Conservation (phyloP, 345 rosid genomes). For the Cochlearia excelsa region DNA sequence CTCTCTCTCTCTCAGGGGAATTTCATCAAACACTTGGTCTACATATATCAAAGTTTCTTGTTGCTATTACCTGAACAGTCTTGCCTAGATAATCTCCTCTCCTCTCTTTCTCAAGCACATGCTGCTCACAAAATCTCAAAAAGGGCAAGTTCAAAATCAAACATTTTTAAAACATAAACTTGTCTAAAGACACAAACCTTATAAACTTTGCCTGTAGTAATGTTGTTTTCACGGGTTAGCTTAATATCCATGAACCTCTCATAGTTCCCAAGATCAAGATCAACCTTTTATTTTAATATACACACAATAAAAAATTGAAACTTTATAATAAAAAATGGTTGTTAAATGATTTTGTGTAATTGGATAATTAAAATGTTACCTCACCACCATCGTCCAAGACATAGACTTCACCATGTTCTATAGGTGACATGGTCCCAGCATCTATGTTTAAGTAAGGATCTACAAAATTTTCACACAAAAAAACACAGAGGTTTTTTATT, state of each 20-base stretch:
- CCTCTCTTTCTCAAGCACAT: slow-evolving; percentile 87
- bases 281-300: slow-evolving; percentile 56
- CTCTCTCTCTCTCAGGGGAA: not conserved
- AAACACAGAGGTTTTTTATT: too few species aligned
- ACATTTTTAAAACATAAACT: slow-evolving; percentile 2
- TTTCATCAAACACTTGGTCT: slow-evolving; percentile 16
- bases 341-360: not conserved
- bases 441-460: slow-evolving; percentile 91
- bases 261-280: slow-evolving; percentile 97
- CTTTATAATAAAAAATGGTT: not conserved
- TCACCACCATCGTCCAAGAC: slow-evolving; percentile 92
- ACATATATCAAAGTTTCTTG: not conserved
- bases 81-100: slow-evolving; percentile 94
- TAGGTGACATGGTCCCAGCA: slow-evolving; percentile 95
- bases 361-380: slow-evolving; percentile 37
- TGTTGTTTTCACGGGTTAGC: slow-evolving; percentile 83
- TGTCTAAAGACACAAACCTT: slow-evolving; percentile 54
- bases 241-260: slow-evolving; percentile 87
- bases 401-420: slow-evolving; percentile 87
- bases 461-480: slow-evolving; percentile 26
- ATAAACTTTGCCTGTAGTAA: slow-evolving; percentile 90
- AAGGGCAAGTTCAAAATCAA: slow-evolving; percentile 6
- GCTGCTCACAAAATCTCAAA: slow-evolving; percentile 40
- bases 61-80: slow-evolving; percentile 74
- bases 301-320: not conserved